Conservation (phyloP, 768 basidiomycete genomes). For the Phylloporus rhodoxanthus region DNA sequence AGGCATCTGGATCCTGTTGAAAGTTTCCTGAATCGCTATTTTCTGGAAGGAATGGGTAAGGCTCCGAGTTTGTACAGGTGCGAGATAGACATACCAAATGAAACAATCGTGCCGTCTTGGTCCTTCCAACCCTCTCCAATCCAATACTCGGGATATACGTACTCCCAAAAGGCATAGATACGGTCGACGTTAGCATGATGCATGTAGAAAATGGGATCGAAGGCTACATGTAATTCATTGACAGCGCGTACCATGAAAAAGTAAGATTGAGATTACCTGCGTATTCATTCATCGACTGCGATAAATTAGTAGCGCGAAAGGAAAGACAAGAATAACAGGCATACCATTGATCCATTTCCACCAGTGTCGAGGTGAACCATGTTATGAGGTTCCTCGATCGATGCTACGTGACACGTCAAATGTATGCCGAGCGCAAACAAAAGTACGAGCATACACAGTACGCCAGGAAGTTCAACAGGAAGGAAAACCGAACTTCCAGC, state of each 20-base stretch:
- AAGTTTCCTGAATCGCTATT: background rate
- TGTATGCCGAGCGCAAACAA: too few species aligned
- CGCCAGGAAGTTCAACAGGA: background rate
- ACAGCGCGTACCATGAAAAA: background rate
- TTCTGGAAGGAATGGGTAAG: background rate
- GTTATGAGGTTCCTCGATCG: slow-evolving; percentile 19
- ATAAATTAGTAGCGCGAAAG: background rate
- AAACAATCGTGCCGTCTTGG: background rate
- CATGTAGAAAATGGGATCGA: slow-evolving; percentile 17
- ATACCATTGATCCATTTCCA: slow-evolving; percentile 16
- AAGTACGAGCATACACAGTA: background rate
- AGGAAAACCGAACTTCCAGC: background rate
- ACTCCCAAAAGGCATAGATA: slow-evolving; percentile 19
- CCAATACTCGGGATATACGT: slow-evolving; percentile 18
- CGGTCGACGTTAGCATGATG: slow-evolving; percentile 19
- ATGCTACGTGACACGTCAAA: slow-evolving; percentile 6
- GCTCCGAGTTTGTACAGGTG: background rate
- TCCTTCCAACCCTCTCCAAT: slow-evolving; percentile 10
- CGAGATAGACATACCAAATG: slow-evolving; percentile 8
- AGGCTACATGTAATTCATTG: background rate
- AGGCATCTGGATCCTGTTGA: background rate
- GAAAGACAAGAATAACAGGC: background rate
- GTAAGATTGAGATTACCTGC: slow-evolving; percentile 6
- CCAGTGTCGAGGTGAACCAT: slow-evolving; percentile 15
- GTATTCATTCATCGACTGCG: slow-evolving; percentile 13